A percentile compares a stretch with the other conserved stretches of the same genome.
These are phyloP conservation scores for Pichia ethanolica DNA, from an alignment of 805 yeast genomes.

Conservation along the genomic window DNA sequence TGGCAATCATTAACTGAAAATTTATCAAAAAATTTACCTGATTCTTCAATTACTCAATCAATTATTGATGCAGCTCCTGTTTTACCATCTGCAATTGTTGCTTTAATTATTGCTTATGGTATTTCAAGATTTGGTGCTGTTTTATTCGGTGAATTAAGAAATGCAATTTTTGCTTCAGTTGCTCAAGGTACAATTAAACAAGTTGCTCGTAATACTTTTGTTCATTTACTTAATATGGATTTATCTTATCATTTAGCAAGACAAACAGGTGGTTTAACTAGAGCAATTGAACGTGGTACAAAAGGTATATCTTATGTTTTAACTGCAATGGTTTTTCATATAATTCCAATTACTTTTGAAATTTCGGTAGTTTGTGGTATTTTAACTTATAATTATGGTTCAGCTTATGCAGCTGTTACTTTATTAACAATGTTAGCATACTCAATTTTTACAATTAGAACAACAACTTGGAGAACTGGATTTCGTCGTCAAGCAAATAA, in stretches of 20 bases:
- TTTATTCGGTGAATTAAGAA: conserved; percentile 86
- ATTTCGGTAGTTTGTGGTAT: conserved; percentile 91
- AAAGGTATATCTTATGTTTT: conserved; percentile 92
- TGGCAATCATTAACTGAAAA: conserved; percentile 58
- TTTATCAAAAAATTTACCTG: conserved; percentile 21
- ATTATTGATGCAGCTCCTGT: conserved; percentile 10
- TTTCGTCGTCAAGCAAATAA: conserved; percentile 84
- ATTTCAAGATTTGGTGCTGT: conserved; percentile 92
- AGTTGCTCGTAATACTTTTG: conserved; percentile 83
- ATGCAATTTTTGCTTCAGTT: conserved; percentile 92
- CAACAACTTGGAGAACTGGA: conserved; percentile 94
- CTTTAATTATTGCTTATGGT: conserved; percentile 79
- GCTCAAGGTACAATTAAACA: conserved; percentile 90
- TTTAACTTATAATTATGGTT: conserved; percentile 86
- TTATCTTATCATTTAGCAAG: conserved; percentile 81
- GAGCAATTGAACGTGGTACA: conserved; percentile 97
- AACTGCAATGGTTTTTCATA: conserved; percentile 96
- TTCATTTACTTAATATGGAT: conserved; percentile 76
- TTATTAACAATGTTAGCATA: conserved; percentile 83
- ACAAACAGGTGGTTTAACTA: conserved; percentile 92
- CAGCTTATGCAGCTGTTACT: conserved; percentile 83
- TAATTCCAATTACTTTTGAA: conserved; percentile 86
- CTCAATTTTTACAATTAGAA: conserved; percentile 76
- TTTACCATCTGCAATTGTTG: conserved; percentile 56
- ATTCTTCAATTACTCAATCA: conserved; percentile 5